phyloP scores from a whole-genome alignment of 805 yeast species.

The Saccharomycopsis oosterbeekiorum region DNA sequence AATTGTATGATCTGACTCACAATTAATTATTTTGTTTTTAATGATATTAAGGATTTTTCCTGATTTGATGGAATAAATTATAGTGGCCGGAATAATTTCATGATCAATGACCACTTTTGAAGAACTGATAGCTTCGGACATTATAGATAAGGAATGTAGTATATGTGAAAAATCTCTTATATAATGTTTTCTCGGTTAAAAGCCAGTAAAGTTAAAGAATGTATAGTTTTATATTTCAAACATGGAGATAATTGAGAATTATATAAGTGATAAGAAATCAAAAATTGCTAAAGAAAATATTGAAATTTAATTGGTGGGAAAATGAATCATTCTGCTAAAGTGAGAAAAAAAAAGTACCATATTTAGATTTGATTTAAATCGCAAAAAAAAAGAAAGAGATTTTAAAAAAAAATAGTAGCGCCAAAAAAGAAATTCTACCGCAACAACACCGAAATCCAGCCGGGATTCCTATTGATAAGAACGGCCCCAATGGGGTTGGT shows the following conservation, averaged over 20 bases:
- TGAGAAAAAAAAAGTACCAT: not conserved
- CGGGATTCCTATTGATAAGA: not conserved
- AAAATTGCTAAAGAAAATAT: not conserved
- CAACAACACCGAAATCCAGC: not conserved
- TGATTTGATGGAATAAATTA: constrained; percentile 45
- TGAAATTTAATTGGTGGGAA: not conserved
- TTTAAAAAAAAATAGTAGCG: not conserved
- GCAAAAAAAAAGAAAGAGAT: not conserved
- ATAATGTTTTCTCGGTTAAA: no score
- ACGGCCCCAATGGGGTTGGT: not conserved
- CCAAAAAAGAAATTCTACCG: not conserved
- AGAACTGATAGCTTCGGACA: constrained; percentile 60
- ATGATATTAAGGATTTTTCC: constrained; percentile 54
- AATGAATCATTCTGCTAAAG: not conserved
- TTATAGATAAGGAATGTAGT: constrained; percentile 18
- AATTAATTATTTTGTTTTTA: constrained; percentile 27
- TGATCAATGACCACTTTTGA: constrained; percentile 43
- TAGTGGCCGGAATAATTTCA: constrained; percentile 46
- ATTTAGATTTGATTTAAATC: not conserved
- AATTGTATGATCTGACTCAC: constrained; percentile 31
- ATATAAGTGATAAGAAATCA: no score
- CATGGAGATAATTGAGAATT: not conserved
- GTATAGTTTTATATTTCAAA: no score
- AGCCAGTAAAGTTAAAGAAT: no score
- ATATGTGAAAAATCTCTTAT: not conserved